Base-by-base conservation (phyloP, 345 rosid genomes). In the Arabidopsis arenosa region DNA sequence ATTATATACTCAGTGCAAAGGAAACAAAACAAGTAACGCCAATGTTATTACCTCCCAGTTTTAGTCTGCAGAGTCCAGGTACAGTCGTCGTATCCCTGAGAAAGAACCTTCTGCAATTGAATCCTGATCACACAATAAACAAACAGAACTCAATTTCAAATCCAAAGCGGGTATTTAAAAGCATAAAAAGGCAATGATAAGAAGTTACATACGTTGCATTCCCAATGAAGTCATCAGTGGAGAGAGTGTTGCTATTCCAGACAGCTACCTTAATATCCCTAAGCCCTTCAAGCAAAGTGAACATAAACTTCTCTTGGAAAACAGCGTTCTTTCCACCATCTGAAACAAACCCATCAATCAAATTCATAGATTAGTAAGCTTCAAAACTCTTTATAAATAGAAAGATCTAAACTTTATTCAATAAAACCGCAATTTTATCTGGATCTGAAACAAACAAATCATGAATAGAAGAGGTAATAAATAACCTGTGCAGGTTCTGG, bases 291-390 rank as follows among this genome's bases (percentile, higher is more conserved):
- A 95, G 83, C 70, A 95, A 63, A 28, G 81, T 78, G 71, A 89
- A 84, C 57, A 85, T 83, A 78, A 92, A 92, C 83, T 89, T 95
- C 83, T 95, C 98, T 78, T 95, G 96, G 52, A 95, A 95, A 1
- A 83, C 86, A 3, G 98, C 98, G 62, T 85, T 87, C 37, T 73
- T 90, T 15, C 90, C 90, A 63, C 99, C 99, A 91, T 93, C 98
- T 89, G 61, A 49, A 30, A n/a, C 56, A 60, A 63, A 39, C 21
- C 17, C 73, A 62, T 59, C 28, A 66, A 45, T 6, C 35, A 48
- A 52, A 63, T 3, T 28, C 41, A 58, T n/a, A 18, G 1, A 33
- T 8, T 26, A 44, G 41, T 12, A 23, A 74, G 40, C 13, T 35
- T 15, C 44, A 63, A 62, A 39, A 23, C 21, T 4, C 7, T 8